phyloP scores from a whole-genome alignment of 164 flowering plant species.

The Tetrastigma voinierianum region DNA sequence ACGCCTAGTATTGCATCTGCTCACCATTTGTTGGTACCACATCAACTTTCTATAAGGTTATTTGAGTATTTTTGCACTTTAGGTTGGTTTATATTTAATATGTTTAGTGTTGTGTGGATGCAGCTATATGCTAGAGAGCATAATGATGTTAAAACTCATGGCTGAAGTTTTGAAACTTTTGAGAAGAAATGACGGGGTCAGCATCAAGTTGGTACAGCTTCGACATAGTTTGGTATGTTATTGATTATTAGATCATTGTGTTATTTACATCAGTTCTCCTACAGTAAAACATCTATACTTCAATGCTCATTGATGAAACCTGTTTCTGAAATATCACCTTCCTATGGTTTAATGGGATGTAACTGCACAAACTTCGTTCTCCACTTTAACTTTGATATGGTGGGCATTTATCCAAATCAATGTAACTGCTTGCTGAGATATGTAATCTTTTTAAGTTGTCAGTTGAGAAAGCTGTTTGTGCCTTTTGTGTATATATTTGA shows the following conservation, averaged over 20 bases:
- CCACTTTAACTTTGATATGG: too few relatives aligned
- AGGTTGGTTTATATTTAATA: neutral
- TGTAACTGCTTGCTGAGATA: too few relatives aligned
- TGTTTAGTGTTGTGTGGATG: constrained; percentile 19
- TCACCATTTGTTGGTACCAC: constrained; percentile 72
- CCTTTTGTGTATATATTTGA: too few relatives aligned
- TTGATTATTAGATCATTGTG: neutral
- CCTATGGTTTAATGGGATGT: too few relatives aligned
- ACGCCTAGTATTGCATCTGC: constrained; percentile 73
- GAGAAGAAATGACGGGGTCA: constrained; percentile 63
- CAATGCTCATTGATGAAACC: too few relatives aligned
- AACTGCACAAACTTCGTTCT: too few relatives aligned
- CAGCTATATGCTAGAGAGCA: constrained; percentile 78
- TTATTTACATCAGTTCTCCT: too few relatives aligned
- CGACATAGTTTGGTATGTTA: constrained; percentile 88
- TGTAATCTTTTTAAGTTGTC: too few relatives aligned
- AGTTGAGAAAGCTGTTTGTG: too few relatives aligned
- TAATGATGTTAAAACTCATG: constrained; percentile 69
- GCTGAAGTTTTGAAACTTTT: constrained; percentile 65
- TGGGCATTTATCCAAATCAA: too few relatives aligned
- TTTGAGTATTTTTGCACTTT: neutral
- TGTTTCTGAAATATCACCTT: too few relatives aligned
- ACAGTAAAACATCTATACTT: neutral
- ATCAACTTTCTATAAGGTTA: neutral
- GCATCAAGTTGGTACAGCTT: constrained; percentile 85